Evolutionary conservation across 331 rosid species (phyloP), one percentile per base, ranked within the genome.

Genomic region (Rhamnella rubrinervis): DNA sequence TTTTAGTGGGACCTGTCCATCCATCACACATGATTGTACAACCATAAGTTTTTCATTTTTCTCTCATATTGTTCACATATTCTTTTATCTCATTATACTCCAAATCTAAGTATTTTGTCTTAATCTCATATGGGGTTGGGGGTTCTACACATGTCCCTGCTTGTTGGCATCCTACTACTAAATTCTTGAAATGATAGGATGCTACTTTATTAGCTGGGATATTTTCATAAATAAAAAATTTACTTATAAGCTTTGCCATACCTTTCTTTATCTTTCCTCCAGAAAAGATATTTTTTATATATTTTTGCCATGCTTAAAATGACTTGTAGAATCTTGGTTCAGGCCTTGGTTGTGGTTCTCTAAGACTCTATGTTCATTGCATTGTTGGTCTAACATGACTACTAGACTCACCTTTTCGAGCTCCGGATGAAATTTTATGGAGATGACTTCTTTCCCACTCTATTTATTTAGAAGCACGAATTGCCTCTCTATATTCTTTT

Each of bases 121-220:
- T 25, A 19, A 65, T 47, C 41, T 46, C 21, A 47, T 65, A 47
- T 3, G 23, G 11, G 3, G 57, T 19, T 3, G 68, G 68, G 2
- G 13, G 13, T 1, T n/a, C 11, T 46, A 64, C 3, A 3, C 56
- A 38, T 25, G 3, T 16, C 6, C 68, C 52, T 63, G 0, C 31
- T 63, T 38, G 2, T 63, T 63, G n/a, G 1, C 7, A 13, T 6
- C 31, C 37, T 19, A 40, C n/a, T 1, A 63, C 19, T n/a, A 63
- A 8, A 9, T 63, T 63, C 28, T 63, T 63, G 15, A 61, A 63
- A 41, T 63, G 50, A 63, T 41, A 38, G 6, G 55, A 63, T 18
- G 49, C 0, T 13, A 20, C 55, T 44, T 63, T 41, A 7, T 17
- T 1, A 3, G 31, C 14, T 4, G 28, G 31, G 6, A 40, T 16